phyloP scores from a whole-genome alignment of 73 alveolate species.

The Stentor coeruleus region DNA sequence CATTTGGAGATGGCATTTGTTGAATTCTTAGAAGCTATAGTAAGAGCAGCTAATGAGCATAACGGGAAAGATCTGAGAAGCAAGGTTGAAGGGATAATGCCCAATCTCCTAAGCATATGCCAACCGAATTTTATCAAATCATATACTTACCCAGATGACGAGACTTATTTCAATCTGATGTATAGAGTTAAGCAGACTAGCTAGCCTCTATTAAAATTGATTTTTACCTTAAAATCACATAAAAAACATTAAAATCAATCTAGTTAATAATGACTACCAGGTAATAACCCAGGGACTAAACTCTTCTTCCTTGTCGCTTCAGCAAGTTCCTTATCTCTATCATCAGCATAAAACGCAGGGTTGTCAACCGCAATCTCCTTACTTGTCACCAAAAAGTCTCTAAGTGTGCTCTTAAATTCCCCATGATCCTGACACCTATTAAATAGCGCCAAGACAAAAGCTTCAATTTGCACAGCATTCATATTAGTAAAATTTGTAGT shows the following conservation, averaged over 20 bases:
- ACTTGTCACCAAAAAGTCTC: slow-evolving; percentile 74
- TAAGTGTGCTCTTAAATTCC: slow-evolving; percentile 66
- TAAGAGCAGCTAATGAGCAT: slow-evolving; percentile 44
- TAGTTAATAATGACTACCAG: too few relatives aligned
- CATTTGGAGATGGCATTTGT: slow-evolving; percentile 50
- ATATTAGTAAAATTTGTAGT: slow-evolving; percentile 64
- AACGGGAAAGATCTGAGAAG: too few relatives aligned
- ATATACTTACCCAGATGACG: too few relatives aligned
- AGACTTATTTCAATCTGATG: too few relatives aligned
- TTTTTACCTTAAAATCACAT: too few relatives aligned
- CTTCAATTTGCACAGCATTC: slow-evolving; percentile 72
- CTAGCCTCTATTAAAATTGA: too few relatives aligned
- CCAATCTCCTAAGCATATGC: too few relatives aligned
- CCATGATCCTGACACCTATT: slow-evolving; percentile 64
- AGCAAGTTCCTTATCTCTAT: slow-evolving; percentile 71
- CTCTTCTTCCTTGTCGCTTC: slow-evolving; percentile 67
- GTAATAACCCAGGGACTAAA: slow-evolving; percentile 71
- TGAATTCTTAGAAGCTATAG: slow-evolving; percentile 47
- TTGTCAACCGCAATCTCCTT: slow-evolving; percentile 70
- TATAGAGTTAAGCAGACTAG: too few relatives aligned
- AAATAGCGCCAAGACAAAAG: slow-evolving; percentile 65
- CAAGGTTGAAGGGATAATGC: too few relatives aligned
- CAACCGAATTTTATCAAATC: too few relatives aligned
- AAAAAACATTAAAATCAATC: too few relatives aligned
- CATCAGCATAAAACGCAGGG: slow-evolving; percentile 78